Evolutionary conservation across 331 rosid genomes (phyloP).

Genomic region (Malus hybrid): DNA sequence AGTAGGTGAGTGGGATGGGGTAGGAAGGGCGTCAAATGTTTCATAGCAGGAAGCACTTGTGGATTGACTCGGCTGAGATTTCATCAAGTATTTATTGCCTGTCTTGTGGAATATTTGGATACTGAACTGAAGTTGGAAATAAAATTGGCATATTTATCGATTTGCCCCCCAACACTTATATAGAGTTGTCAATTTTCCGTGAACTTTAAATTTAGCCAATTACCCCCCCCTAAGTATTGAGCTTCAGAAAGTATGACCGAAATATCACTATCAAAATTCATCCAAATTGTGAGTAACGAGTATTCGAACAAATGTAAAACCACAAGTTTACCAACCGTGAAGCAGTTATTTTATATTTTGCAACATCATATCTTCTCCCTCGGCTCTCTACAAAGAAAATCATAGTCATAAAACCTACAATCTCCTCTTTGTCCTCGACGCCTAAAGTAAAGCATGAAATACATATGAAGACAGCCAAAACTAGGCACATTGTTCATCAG

Average conservation of each 20-base stretch:
- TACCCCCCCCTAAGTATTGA: no score
- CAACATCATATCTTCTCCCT: background rate
- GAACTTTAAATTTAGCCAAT: no score
- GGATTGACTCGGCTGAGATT: background rate
- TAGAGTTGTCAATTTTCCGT: no score
- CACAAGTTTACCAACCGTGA: background rate
- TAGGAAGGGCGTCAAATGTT: constrained; percentile 6
- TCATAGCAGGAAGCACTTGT: constrained; percentile 11
- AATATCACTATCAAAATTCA: no score
- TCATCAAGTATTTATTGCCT: background rate
- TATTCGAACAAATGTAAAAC: background rate
- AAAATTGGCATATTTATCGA: background rate
- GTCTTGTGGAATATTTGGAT: constrained; percentile 19
- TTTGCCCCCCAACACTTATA: no score
- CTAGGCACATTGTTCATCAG: background rate
- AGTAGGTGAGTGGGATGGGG: constrained; percentile 9
- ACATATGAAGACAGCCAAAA: background rate
- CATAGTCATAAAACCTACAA: background rate
- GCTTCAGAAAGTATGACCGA: no score
- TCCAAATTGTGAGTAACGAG: no score
- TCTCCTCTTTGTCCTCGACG: background rate
- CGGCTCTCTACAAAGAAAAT: background rate
- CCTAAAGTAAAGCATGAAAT: background rate
- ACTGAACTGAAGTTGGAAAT: constrained; percentile 25
- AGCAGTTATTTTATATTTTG: background rate